phyloP scores from a whole-genome alignment of 768 basidiomycete genomes.

The Pleurotus djamor region DNA sequence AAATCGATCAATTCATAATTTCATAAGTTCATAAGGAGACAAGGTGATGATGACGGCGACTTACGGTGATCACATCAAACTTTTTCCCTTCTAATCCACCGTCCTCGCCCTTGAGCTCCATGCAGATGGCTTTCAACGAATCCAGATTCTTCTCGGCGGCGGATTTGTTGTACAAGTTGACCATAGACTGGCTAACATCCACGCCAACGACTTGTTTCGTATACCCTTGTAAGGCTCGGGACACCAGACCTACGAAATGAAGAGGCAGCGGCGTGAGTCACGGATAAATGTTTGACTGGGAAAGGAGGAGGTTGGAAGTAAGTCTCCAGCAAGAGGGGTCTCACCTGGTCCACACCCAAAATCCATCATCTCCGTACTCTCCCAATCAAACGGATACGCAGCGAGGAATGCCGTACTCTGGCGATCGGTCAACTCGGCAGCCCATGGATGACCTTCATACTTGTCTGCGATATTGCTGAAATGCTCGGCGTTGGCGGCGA shows the following conservation, averaged over 20 bases:
- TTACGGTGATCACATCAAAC: constrained; percentile 73
- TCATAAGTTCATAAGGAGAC: neutral
- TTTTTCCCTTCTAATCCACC: constrained; percentile 47
- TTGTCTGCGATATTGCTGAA: no score
- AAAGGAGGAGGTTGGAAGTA: no score
- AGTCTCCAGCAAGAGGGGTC: no score
- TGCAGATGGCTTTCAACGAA: constrained; percentile 65
- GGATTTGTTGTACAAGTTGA: constrained; percentile 61
- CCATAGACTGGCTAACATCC: constrained; percentile 72
- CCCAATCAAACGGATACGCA: no score
- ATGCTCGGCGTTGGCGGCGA: no score
- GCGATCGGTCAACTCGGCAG: no score
- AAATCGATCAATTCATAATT: neutral
- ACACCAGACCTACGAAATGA: constrained; percentile 49
- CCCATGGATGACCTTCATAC: no score
- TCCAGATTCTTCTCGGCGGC: constrained; percentile 65
- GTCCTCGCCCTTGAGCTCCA: constrained; percentile 42
- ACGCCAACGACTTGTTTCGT: constrained; percentile 67
- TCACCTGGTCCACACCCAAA: no score
- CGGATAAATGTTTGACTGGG: no score
- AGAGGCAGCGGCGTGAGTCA: no score
- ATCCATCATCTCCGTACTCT: no score
- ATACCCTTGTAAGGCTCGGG: constrained; percentile 57
- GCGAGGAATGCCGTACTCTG: no score
- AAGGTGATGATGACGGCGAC: constrained; percentile 18